Percentiles rank a stretch among this genome's conserved stretches.
Conservation (phyloP, 2,329 filamentous ascomycete genomes). For the Pyrenophora tritici-repentis region DNA sequence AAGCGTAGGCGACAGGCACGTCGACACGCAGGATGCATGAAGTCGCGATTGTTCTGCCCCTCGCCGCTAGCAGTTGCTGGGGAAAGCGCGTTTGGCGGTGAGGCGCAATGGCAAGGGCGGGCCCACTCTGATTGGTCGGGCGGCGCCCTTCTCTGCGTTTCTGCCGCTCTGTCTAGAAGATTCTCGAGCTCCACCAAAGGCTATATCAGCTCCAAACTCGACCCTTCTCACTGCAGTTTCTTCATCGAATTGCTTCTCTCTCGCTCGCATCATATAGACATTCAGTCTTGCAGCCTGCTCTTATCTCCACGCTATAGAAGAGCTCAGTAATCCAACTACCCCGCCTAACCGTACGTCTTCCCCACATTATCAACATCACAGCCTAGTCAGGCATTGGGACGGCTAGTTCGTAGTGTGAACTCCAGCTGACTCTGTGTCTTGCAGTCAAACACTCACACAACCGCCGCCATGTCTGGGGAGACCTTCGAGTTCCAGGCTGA, state of each 20-base stretch:
- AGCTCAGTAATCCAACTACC: slow-evolving; percentile 25
- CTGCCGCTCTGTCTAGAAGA: slow-evolving; percentile 45
- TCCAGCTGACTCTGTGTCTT: slow-evolving; percentile 13
- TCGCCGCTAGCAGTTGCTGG: slow-evolving; percentile 22
- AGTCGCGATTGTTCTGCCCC: slow-evolving; percentile 19
- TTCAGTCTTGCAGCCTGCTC: slow-evolving; percentile 28
- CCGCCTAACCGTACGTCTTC: slow-evolving; percentile 26
- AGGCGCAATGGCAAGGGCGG: slow-evolving; percentile 17
- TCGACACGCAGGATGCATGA: not conserved
- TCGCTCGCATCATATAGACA: slow-evolving; percentile 22
- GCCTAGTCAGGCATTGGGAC: slow-evolving; percentile 7
- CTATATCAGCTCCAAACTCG: slow-evolving; percentile 41
- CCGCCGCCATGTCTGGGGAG: slow-evolving; percentile 75
- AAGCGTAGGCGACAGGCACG: not conserved
- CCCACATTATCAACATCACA: slow-evolving; percentile 13
- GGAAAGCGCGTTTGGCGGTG: slow-evolving; percentile 32
- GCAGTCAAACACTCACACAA: slow-evolving; percentile 25
- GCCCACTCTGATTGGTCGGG: slow-evolving; percentile 31
- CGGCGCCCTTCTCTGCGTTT: slow-evolving; percentile 36
- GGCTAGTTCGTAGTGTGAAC: not conserved
- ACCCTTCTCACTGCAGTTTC: slow-evolving; percentile 23
- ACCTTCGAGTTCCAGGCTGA: slow-evolving; percentile 99
- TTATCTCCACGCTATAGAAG: slow-evolving; percentile 25
- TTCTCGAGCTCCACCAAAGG: slow-evolving; percentile 43
- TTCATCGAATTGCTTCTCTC: slow-evolving; percentile 33